A percentile compares a stretch with the other conserved stretches of the same genome.
phyloP scores from a whole-genome alignment of 768 basidiomycete species.

The Hortiboletus flavorubellus region DNA sequence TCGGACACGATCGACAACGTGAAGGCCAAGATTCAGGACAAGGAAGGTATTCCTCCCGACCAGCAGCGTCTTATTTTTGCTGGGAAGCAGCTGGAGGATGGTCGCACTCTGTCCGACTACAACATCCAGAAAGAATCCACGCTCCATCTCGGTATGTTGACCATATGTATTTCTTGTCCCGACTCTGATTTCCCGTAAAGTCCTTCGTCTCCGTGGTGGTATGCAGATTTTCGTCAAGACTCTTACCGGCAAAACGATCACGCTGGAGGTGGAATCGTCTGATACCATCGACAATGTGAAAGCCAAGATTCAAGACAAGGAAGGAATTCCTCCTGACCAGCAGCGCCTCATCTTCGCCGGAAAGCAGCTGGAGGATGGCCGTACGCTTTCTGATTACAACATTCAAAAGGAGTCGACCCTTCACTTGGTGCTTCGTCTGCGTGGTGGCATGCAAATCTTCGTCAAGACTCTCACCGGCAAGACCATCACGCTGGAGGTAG shows the following conservation, averaged over 20 bases:
- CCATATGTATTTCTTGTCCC: fast-evolving
- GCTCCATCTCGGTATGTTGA: constrained; percentile 39
- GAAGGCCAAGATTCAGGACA: constrained; percentile 91
- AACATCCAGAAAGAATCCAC: constrained; percentile 91
- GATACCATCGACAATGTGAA: constrained; percentile 93
- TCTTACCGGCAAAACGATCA: constrained; percentile 88
- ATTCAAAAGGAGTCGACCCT: constrained; percentile 83
- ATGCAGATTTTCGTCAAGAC: constrained; percentile 94
- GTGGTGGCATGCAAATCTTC: constrained; percentile 71
- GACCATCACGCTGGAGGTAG: constrained; percentile 75
- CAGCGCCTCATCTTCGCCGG: constrained; percentile 92
- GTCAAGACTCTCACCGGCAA: constrained; percentile 73
- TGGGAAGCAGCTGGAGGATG: constrained; percentile 90
- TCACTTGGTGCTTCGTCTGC: constrained; percentile 70
- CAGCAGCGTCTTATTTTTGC: constrained; percentile 91
- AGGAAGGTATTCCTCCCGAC: constrained; percentile 86
- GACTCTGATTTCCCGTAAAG: constrained; percentile 21
- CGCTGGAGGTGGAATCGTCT: constrained; percentile 87
- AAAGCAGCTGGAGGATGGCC: constrained; percentile 92
- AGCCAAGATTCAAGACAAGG: constrained; percentile 79
- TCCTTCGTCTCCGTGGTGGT: constrained; percentile 83
- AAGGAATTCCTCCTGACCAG: constrained; percentile 79
- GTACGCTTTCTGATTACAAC: constrained; percentile 79
- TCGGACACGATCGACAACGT: constrained; percentile 88
- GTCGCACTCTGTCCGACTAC: constrained; percentile 86